Evolutionary conservation across 768 basidiomycete genomes (phyloP), one percentile per base, ranked within the genome.

Genomic region (Leccinum variicolor): DNA sequence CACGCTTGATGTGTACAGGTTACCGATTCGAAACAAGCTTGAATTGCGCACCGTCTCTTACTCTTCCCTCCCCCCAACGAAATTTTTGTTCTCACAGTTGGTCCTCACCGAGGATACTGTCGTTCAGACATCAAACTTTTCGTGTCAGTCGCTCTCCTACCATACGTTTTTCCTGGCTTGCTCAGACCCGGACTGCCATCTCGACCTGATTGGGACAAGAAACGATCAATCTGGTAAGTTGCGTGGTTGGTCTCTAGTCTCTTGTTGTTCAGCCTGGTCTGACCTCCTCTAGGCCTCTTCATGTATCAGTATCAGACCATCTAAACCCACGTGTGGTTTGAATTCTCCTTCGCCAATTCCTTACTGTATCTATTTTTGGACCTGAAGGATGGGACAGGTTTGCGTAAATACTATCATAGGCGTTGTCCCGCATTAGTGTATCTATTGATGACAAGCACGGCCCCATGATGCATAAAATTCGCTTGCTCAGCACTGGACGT

Each of bases 281-380:
- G 28, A 34, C 14, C 34, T 14, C 25, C 29, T 39, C 25, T 39
- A 55, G 54, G 47, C 17, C 26, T 48, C 3, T 48, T 48, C 26
- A 48, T 48, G 47, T 49, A 48, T 17, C 47, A 55, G n/a, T 28
- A 48, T 55, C 54, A 55, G 34, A 55, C 54, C 8, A 49, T 55
- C 11, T 55, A 36, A 49, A 17, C 34, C 6, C 6, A 36, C 34
- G 17, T 36, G 34, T 14, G 14, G 4, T 34, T 34, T 34, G 14
- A 34, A 34, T 34, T 34, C 33, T 26, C 31, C 11, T 2, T 31
- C 31, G 13, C 13, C 31, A 14, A 13, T 33, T 33, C 31, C 5
- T 33, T 14, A 9, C 13, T 33, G 13, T 33, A 33, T 33, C 13
- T 13, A 29, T 29, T 29, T 29, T 10, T 29, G 28, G 28, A 29